Evolutionary conservation across 345 rosid genomes (phyloP).

Genomic region (Cardamine occulta): DNA sequence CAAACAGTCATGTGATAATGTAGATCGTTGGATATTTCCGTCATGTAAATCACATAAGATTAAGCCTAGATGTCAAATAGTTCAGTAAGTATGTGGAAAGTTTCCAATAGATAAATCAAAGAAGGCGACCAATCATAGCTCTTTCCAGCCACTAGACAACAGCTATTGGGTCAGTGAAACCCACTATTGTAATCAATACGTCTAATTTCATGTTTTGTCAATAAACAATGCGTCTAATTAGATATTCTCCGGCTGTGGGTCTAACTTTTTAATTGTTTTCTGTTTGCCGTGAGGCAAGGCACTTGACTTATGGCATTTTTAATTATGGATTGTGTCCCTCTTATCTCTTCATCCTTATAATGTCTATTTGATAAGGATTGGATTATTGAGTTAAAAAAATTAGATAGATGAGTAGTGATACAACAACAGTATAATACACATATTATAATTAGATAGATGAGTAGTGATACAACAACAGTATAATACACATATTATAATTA

Average conservation of each 20-base stretch:
- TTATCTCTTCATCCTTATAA: constrained; percentile 8
- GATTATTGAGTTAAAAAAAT: background rate
- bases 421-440: background rate
- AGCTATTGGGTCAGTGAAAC: background rate
- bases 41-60: too few species aligned
- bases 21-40: too few species aligned
- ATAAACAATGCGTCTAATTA: constrained; percentile 11
- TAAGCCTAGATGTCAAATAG: too few species aligned
- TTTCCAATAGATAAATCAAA: too few species aligned
- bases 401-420: background rate
- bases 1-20: too few species aligned
- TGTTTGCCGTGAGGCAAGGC: constrained; percentile 16
- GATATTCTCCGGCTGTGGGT: background rate
- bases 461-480: background rate
- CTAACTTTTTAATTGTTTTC: background rate
- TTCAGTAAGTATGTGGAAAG: too few species aligned
- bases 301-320: constrained; percentile 1
- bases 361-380: background rate
- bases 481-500: background rate
- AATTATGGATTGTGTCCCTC: constrained; percentile 9
- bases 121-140: too few species aligned
- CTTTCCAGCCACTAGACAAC: too few species aligned
- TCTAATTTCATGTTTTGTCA: background rate
- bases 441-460: background rate
- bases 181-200: background rate